A percentile compares a stretch with the other conserved stretches of the same genome.
Conservation (phyloP, 2,329 filamentous ascomycete species). For the Coniochaeta prunicola region DNA sequence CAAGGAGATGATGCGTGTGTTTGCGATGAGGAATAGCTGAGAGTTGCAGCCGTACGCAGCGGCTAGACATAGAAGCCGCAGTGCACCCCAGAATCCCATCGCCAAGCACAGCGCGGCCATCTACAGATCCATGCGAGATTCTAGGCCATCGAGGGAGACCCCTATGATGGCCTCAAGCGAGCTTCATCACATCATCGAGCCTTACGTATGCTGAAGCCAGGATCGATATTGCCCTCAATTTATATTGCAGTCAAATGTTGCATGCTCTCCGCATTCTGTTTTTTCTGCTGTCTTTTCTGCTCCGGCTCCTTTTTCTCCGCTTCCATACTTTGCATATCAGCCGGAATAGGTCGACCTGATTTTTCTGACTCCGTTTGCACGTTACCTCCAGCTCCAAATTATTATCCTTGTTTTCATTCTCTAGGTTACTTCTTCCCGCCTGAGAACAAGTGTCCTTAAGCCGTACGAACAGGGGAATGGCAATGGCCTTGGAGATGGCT, state of each 20-base stretch:
- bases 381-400: neutral
- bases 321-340: conserved; percentile 1
- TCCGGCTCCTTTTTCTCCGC: neutral
- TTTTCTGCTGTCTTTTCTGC: neutral
- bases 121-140: neutral
- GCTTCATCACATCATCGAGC: neutral
- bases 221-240: neutral
- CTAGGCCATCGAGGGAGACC: neutral
- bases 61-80: too few relatives aligned
- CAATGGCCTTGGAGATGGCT: too few relatives aligned
- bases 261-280: neutral
- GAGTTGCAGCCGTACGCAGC: neutral
- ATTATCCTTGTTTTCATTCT: neutral
- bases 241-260: neutral
- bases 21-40: neutral
- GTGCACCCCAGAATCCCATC: neutral
- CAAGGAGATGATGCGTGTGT: neutral
- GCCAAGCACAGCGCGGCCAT: neutral
- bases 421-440: neutral
- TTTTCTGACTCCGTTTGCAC: neutral
- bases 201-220: conserved; percentile 1
- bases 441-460: neutral
- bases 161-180: neutral
- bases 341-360: conserved; percentile 1
- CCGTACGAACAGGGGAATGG: too few relatives aligned